Evolutionary conservation across 2,329 filamentous ascomycete genomes (phyloP).

Genomic region (Polychaeton citri): DNA sequence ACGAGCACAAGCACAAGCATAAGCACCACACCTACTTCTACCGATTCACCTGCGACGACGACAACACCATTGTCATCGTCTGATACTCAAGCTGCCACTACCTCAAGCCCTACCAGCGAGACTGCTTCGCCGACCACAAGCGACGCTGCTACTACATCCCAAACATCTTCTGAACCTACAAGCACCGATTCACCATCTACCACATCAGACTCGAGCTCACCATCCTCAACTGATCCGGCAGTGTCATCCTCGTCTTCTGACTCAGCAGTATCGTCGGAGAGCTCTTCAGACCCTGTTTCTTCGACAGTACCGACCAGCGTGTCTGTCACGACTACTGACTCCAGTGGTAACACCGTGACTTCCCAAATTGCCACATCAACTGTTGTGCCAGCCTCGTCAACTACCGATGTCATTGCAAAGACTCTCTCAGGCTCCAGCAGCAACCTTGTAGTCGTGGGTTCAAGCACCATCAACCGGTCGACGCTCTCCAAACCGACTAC

Average conservation of each 20-base stretch:
- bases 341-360: slow-evolving; percentile 15
- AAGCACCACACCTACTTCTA: slow-evolving; percentile 1
- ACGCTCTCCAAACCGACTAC: slow-evolving; percentile 19
- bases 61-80: slow-evolving; percentile 3
- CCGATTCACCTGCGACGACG: slow-evolving; percentile 1
- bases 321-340: slow-evolving; percentile 18
- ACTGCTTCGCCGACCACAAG: slow-evolving; percentile 2
- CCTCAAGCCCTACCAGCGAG: slow-evolving; percentile 2
- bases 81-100: slow-evolving; percentile 1
- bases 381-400: slow-evolving; percentile 4
- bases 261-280: not conserved
- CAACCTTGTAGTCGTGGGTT: slow-evolving; percentile 11
- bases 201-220: not conserved
- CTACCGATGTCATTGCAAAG: slow-evolving; percentile 5
- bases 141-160: not conserved
- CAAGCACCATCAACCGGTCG: slow-evolving; percentile 21
- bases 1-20: slow-evolving; percentile 1
- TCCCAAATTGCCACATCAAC: slow-evolving; percentile 14
- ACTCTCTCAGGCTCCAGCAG: slow-evolving; percentile 10
- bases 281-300: slow-evolving; percentile 2
- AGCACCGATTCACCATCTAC: not conserved
- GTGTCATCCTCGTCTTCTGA: not conserved
- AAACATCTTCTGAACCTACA: not conserved
- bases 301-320: slow-evolving; percentile 11
- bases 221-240: not conserved